These are phyloP conservation scores for Fusarium continuum DNA, from an alignment of 2,329 filamentous ascomycete species.

Conservation along the genomic window DNA sequence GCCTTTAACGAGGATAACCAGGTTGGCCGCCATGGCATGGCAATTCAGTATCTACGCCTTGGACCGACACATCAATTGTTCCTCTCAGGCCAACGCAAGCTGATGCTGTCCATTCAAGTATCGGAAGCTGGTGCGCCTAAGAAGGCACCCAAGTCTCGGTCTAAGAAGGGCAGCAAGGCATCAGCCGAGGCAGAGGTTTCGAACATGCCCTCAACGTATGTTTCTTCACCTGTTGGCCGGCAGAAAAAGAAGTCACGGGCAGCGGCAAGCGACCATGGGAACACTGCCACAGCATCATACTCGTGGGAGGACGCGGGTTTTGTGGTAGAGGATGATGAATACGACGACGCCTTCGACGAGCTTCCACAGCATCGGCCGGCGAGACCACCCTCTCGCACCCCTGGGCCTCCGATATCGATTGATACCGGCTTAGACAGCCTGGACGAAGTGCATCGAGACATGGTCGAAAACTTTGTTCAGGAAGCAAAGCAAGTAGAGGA, in stretches of 20 bases:
- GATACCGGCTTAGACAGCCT: conserved; percentile 64
- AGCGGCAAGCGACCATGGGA: conserved; percentile 47
- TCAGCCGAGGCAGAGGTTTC: conserved; percentile 49
- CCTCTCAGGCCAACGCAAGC: conserved; percentile 54
- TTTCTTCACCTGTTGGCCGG: conserved; percentile 62
- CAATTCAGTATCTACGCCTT: conserved; percentile 74
- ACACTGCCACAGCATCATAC: conserved; percentile 54
- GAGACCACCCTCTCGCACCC: conserved; percentile 45
- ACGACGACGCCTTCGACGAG: conserved; percentile 57
- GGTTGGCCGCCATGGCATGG: conserved; percentile 65
- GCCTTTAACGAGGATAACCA: conserved; percentile 76
- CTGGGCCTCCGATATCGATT: conserved; percentile 67
- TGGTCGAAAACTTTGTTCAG: conserved; percentile 72
- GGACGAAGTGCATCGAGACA: conserved; percentile 66
- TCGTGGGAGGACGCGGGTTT: conserved; percentile 56
- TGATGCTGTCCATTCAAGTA: conserved; percentile 57
- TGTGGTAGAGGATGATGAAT: conserved; percentile 52
- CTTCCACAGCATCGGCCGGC: conserved; percentile 51
- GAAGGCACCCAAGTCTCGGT: conserved; percentile 45
- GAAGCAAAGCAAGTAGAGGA: conserved; percentile 70
- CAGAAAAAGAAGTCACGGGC: conserved; percentile 43
- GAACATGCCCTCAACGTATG: conserved; percentile 56
- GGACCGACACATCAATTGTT: conserved; percentile 56
- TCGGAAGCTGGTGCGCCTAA: conserved; percentile 45
- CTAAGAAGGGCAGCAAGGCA: conserved; percentile 52